Percentiles rank a stretch among this genome's conserved stretches.
Evolutionary conservation across 176 grass and related monocot species (phyloP).

Genomic region (Zoysia japonica): DNA sequence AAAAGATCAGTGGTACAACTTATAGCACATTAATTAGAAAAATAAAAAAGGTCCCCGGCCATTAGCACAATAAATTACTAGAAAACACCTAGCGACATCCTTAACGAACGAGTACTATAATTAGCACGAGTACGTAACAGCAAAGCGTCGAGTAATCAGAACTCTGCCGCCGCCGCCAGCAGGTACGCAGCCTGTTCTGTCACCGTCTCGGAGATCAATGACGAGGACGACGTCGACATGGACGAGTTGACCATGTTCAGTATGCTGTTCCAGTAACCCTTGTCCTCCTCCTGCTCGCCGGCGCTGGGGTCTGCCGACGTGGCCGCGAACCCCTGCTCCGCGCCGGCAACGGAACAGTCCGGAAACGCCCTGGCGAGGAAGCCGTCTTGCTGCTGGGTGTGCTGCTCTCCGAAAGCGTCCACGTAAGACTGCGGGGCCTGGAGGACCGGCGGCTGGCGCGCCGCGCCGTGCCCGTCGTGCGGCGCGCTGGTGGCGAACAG

Average conservation of each 20-base stretch:
- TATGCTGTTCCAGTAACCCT: conserved; percentile 72
- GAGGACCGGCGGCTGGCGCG: background rate
- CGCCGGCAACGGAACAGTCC: background rate
- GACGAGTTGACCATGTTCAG: conserved; percentile 61
- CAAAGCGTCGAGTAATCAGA: conserved; percentile 15
- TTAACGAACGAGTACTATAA: background rate
- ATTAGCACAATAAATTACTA: background rate
- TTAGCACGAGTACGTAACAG: conserved; percentile 6
- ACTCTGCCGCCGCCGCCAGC: conserved; percentile 8
- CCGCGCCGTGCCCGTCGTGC: background rate
- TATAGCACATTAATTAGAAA: conserved; percentile 33
- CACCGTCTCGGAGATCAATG: conserved; percentile 33
- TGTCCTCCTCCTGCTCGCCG: conserved; percentile 44
- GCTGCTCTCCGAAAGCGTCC: conserved; percentile 13
- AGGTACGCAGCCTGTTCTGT: conserved; percentile 23
- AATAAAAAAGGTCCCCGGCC: background rate
- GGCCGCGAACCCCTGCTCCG: conserved; percentile 16
- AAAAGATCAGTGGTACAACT: conserved; percentile 40
- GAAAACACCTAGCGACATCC: conserved; percentile 9
- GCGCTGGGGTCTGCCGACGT: conserved; percentile 9
- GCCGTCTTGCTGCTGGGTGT: background rate
- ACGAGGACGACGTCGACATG: conserved; percentile 45
- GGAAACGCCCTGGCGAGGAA: conserved; percentile 13
- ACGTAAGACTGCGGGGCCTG: background rate
- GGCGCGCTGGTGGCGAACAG: background rate